Conservation (phyloP, 352 stramenopile species). For the Globisporangium paroecandrum region DNA sequence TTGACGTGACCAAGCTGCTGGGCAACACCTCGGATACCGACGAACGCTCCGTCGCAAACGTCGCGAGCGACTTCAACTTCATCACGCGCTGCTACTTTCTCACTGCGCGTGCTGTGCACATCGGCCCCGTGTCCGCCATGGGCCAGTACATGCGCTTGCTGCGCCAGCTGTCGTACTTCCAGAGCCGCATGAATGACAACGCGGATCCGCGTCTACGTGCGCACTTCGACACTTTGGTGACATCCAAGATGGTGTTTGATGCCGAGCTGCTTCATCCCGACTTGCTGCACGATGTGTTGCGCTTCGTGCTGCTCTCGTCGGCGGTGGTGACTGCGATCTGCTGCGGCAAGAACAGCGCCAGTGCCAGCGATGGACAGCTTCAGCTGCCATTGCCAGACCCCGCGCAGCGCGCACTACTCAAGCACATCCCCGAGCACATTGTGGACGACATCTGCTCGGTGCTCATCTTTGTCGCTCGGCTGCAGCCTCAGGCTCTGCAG, state of each 20-base stretch:
- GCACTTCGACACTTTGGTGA: conserved; percentile 70
- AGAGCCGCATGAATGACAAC: conserved; percentile 74
- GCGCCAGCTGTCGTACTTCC: conserved; percentile 88
- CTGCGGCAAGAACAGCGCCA: conserved; percentile 14
- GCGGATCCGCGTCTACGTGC: conserved; percentile 65
- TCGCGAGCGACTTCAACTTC: conserved; percentile 90
- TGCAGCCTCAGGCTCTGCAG: conserved; percentile 82
- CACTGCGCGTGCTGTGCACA: conserved; percentile 88
- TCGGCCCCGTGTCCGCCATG: conserved; percentile 87
- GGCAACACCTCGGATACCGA: conserved; percentile 20
- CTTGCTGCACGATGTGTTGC: conserved; percentile 71
- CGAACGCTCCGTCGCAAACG: conserved; percentile 17
- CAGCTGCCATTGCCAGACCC: conserved; percentile 36
- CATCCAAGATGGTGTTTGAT: conserved; percentile 78
- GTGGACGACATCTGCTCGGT: conserved; percentile 93
- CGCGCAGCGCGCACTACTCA: conserved; percentile 40
- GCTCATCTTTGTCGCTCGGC: conserved; percentile 88
- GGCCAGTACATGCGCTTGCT: conserved; percentile 84
- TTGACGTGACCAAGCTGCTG: conserved; percentile 59
- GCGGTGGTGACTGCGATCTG: conserved; percentile 62
- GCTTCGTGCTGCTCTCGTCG: conserved; percentile 67
- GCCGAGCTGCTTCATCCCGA: conserved; percentile 76
- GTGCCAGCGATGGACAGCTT: conserved; percentile 17
- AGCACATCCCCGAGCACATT: conserved; percentile 93
- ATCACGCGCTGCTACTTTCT: conserved; percentile 97